A percentile compares a stretch with the other conserved stretches of the same genome.
These are phyloP conservation scores for Zygotorulaspora sp. DNA, from an alignment of 805 yeast genomes.

Conservation along the genomic window DNA sequence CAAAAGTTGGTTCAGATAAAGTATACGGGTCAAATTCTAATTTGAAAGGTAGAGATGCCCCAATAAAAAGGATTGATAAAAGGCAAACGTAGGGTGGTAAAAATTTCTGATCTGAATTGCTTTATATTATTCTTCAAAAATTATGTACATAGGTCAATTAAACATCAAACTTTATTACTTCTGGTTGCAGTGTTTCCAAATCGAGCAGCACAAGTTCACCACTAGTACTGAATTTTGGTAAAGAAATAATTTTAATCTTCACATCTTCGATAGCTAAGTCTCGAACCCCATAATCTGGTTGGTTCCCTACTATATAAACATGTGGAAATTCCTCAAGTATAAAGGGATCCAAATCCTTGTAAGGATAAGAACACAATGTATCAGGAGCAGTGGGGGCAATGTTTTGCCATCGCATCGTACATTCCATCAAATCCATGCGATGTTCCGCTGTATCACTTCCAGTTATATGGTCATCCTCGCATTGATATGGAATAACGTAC, in stretches of 20 bases:
- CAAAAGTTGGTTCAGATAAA: conserved; percentile 53
- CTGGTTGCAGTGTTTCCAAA: conserved; percentile 50
- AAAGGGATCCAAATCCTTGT: conserved; percentile 72
- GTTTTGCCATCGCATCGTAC: conserved; percentile 77
- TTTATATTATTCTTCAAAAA: conserved; percentile 6
- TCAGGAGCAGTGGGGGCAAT: conserved; percentile 95
- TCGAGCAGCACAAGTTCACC: conserved; percentile 64
- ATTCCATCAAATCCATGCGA: conserved; percentile 55
- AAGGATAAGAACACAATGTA: conserved; percentile 88
- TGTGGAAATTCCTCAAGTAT: conserved; percentile 76
- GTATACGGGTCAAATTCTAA: conserved; percentile 59
- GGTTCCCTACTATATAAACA: conserved; percentile 83
- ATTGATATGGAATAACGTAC: conserved; percentile 48
- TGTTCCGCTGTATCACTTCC: conserved; percentile 24
- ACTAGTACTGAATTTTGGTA: conserved; percentile 67
- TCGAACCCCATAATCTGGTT: conserved; percentile 53
- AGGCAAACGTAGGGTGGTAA: no score
- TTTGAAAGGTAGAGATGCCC: conserved; percentile 44
- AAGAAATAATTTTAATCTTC: conserved; percentile 51
- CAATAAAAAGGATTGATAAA: conserved; percentile 38
- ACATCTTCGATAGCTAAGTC: conserved; percentile 36
- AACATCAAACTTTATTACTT: conserved; percentile 39
- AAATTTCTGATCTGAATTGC: no score
- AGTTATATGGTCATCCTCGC: conserved; percentile 28
- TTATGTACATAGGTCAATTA: conserved; percentile 7